Base-by-base conservation (phyloP, 1,139 yeast species). In the Hansenula anomala region DNA sequence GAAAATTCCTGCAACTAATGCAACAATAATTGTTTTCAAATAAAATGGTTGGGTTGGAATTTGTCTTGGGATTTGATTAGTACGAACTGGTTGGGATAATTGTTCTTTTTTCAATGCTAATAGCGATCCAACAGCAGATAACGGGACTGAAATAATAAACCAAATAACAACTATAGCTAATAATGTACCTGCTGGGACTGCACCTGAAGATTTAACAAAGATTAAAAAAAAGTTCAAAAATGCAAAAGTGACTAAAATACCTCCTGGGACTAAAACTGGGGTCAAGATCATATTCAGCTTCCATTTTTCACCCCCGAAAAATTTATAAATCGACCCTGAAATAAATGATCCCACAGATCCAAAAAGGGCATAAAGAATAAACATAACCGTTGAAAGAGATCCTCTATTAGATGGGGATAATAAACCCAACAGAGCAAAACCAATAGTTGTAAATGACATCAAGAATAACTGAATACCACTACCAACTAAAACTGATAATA, bases 371-470 rank as follows among this genome's bases (percentile, higher is more conserved):
- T 80, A 90, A 38, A 89, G 64, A 38, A 92, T 71, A 57, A 92
- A 85, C 84, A 89, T 82, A 33, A 86, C 87, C 0, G 98, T 92
- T 6, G 95, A 77, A 49, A 92, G 73, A 1, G 97, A 81, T 27
- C 98, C 98, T 66, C 99, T 79, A 58, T 89, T 90, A 2, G 96
- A 85, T 36, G 97, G 97, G 1, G 97, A 88, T 46, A 92, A 66
- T 50, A 94, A 75, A 10, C 98, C 99, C 34, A 90, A 68, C 41
- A 89, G 71, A 1, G 97, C 97, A 63, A 92, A 85, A 4, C 75
- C 72, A 41, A 90, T 75, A 10, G 96, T 84, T 28, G 78, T 75
- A 31, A 78, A 64, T 4, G 80, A 62, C 94, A 94, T 90, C 54
- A 83, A 68, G 47, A 89, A 75, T 36, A 92, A 64, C 62, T 92